Conservation (phyloP, 2,329 filamentous ascomycete genomes). For the Aurifilum marmelostoma region DNA sequence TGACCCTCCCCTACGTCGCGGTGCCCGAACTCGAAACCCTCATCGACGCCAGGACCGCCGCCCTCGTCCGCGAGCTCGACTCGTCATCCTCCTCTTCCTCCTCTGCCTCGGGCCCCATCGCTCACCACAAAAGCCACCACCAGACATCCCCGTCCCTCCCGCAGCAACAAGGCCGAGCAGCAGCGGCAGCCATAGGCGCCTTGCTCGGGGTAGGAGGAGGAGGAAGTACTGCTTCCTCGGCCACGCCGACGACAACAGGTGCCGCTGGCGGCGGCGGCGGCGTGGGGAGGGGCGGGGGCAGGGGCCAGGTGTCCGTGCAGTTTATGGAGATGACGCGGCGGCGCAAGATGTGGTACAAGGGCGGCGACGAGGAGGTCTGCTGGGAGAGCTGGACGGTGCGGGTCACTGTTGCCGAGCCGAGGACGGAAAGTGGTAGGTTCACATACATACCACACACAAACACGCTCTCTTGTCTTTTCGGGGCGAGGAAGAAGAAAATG, state of each 20-base stretch:
- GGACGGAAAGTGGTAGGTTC: constrained; percentile 79
- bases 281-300: constrained; percentile 54
- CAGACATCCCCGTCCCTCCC: constrained; percentile 27
- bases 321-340: constrained; percentile 88
- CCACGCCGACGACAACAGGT: not conserved
- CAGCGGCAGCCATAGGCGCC: constrained; percentile 20
- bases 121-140: not conserved
- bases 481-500: not conserved
- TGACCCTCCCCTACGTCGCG: constrained; percentile 86
- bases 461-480: too few species aligned
- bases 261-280: constrained; percentile 6
- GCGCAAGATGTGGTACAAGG: constrained; percentile 75
- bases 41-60: constrained; percentile 83
- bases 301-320: constrained; percentile 82
- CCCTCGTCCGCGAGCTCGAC: constrained; percentile 78
- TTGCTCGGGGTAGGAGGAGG: constrained; percentile 20
- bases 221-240: not conserved
- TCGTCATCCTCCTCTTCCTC: constrained; percentile 39
- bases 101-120: not conserved
- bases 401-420: constrained; percentile 87
- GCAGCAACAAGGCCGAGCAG: constrained; percentile 19
- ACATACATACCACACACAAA: not conserved
- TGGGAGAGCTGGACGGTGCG: constrained; percentile 97
- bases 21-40: constrained; percentile 91
- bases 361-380: constrained; percentile 88